Evolutionary conservation across 306 rosid genomes (phyloP), one percentile per base, ranked within the genome.

Genomic region (Fragaria iinumae): DNA sequence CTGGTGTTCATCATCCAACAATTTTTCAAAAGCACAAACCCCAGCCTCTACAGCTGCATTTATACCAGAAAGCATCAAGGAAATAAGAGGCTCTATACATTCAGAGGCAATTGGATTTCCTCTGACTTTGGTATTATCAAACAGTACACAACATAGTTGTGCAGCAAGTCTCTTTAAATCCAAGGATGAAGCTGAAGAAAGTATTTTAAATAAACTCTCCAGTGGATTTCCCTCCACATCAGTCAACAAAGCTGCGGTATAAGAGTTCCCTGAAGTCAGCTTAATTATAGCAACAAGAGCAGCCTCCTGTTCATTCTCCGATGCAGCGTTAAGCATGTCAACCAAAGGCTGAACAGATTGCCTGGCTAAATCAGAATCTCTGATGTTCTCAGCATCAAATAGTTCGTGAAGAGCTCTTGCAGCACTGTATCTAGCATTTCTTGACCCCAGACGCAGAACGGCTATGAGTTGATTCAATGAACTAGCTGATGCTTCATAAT

Each of bases 391-490:
- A 12, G 96, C 86, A 57, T 84, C 87, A 73, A 90, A 95, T 80
- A 95, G 97, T 83, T 89, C 97, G 68, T 83, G 69, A 48, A 95
- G 92, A 59, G 97, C 97, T 83, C 96, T 89, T 50, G 97, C 93
- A 74, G 97, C 97, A 84, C 92, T 89, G 76, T 84, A 92, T 86
- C 98, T 92, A 83, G 97, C 92, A 83, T 86, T 88, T 90, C 96
- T 95, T 72, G 98, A 95, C 79, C 98, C 98, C 74, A 95, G 88
- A 75, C 96, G 97, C 87, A 95, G 82, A 77, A 95, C 98, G 56
- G 98, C 97, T 71, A 92, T 87, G 67, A 95, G 96, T 83, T 95
- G 97, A 81, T 88, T 95, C 83, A 95, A 71, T 52, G 98, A 90
- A 86, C 91, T 92, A 57, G 82, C 79, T 6, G 97, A 84, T 79